Conservation (phyloP, 1,284 basidiomycete species). For the Leccinum subrobustum region DNA sequence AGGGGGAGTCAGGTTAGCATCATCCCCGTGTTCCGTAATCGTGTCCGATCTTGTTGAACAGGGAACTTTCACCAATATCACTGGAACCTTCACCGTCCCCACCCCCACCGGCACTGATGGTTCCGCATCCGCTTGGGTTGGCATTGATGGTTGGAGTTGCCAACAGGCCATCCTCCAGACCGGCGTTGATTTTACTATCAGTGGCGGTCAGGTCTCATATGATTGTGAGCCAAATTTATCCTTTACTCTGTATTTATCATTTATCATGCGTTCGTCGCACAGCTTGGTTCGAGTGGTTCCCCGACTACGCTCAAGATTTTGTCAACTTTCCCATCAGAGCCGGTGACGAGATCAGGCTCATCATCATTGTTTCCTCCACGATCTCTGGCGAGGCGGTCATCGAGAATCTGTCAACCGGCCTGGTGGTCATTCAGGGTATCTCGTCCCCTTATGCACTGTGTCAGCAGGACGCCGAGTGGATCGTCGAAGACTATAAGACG, state of each 20-base stretch:
- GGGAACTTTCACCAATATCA: neutral
- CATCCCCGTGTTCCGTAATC: neutral
- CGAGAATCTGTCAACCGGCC: neutral
- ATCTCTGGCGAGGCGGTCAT: neutral
- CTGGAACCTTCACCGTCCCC: neutral
- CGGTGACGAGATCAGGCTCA: neutral
- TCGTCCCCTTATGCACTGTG: neutral
- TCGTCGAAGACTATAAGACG: neutral
- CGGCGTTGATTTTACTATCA: neutral
- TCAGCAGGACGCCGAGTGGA: neutral
- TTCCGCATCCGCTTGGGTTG: neutral
- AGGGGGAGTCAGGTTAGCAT: neutral
- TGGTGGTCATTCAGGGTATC: neutral
- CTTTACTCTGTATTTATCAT: neutral
- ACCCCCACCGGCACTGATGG: neutral
- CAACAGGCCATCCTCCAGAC: neutral
- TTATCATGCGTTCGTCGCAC: neutral
- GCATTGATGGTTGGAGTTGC: neutral
- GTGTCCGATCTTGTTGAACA: neutral
- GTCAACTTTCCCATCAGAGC: neutral
- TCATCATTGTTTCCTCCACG: neutral
- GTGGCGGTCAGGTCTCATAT: neutral
- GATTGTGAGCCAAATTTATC: neutral
- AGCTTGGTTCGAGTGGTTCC: neutral
- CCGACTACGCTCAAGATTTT: neutral